These are phyloP conservation scores for Leptodontidium sp. DNA, from an alignment of 2,329 filamentous ascomycete species.

Conservation along the genomic window DNA sequence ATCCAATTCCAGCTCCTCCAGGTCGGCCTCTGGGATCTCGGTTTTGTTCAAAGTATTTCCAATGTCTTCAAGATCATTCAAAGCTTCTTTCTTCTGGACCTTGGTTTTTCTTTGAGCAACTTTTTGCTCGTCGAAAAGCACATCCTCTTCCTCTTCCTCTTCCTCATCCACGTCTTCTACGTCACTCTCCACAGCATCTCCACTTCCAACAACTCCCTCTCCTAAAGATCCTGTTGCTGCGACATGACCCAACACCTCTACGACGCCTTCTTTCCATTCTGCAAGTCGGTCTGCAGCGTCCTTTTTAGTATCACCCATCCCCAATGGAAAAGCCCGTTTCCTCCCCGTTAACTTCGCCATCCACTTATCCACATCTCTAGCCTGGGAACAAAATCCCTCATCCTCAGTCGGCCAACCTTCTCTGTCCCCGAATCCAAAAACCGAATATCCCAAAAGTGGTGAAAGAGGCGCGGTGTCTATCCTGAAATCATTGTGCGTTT, in stretches of 20 bases:
- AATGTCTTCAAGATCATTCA: slow-evolving; percentile 88
- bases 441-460: slow-evolving; percentile 81
- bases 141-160: slow-evolving; percentile 63
- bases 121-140: slow-evolving; percentile 58
- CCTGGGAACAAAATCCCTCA: slow-evolving; percentile 93
- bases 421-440: slow-evolving; percentile 92
- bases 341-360: slow-evolving; percentile 92
- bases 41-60: slow-evolving; percentile 66
- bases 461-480: slow-evolving; percentile 89
- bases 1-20: slow-evolving; percentile 73
- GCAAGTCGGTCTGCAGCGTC: slow-evolving; percentile 71
- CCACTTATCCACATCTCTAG: slow-evolving; percentile 90
- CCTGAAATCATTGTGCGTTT: slow-evolving; percentile 96
- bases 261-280: slow-evolving; percentile 81
- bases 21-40: slow-evolving; percentile 44
- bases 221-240: slow-evolving; percentile 66
- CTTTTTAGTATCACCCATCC: slow-evolving; percentile 85
- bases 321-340: slow-evolving; percentile 88
- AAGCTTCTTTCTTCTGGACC: slow-evolving; percentile 54
- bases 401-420: slow-evolving; percentile 92
- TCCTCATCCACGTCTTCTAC: slow-evolving; percentile 73
- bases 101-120: slow-evolving; percentile 50
- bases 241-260: slow-evolving; percentile 73
- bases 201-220: slow-evolving; percentile 78
- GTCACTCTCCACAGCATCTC: slow-evolving; percentile 85